Evolutionary conservation across 306 rosid genomes (phyloP), one percentile per base, ranked within the genome.

Genomic region (Bauhinia variegata): DNA sequence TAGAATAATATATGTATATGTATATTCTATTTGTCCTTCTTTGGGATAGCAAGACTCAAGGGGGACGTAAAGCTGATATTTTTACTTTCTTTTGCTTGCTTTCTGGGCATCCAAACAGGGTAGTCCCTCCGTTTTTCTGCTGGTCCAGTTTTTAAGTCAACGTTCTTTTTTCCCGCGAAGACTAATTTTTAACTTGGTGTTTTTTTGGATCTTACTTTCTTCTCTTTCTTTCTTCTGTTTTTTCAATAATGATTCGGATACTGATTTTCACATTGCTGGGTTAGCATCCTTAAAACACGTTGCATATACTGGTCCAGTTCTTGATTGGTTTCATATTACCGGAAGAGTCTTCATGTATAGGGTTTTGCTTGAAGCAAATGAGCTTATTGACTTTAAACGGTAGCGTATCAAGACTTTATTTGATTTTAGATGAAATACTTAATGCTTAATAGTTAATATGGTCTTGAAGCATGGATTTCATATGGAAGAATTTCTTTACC

Each of bases 31-130:
- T 60, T 44, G 31, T 70, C 54, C 53, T 47, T 63, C 48, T 48
- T 68, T 30, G 61, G 42, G 56, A 52, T 46, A n/a, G n/a, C n/a
- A n/a, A n/a, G n/a, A n/a, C n/a, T n/a, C n/a, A n/a, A n/a, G n/a
- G n/a, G n/a, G n/a, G n/a, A 12, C 13, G 11, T 19, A 57, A 57
- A 66, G 71, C 16, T 65, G 17, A 8, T 4, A 30, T 49, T 74
- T 63, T 60, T 28, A 11, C 56, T 7, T 16, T 6, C 31, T 52
- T 10, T 2, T 7, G 9, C 16, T 47, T 18, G 8, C 58, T 62
- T 78, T 57, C 76, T 67, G 44, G 18, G 60, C 68, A 51, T 39
- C 75, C 76, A 76, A 79, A 76, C 75, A 46, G 43, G 54, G 72
- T 41, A 15, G 23, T 42, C 19, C 62, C 55, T 15, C 63, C 23